These are phyloP conservation scores for Sporisorium exsertum DNA, from an alignment of 1,284 basidiomycete genomes.

Conservation along the genomic window DNA sequence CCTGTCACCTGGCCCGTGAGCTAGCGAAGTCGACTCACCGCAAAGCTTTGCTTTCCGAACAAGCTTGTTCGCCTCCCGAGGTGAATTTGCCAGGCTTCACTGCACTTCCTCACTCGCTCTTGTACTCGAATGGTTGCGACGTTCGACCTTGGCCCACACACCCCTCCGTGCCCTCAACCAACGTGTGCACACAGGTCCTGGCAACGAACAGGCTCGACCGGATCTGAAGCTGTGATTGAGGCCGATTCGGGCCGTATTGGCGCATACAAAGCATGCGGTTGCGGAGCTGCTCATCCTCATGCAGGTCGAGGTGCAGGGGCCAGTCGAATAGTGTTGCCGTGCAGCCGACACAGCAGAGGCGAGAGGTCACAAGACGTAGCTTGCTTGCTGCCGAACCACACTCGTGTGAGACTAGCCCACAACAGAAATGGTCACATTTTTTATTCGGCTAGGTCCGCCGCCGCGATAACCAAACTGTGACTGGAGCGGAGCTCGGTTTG, in stretches of 20 bases:
- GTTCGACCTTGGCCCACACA: not conserved
- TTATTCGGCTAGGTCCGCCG: constrained; percentile 8
- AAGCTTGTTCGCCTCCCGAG: not conserved
- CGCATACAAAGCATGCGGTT: not conserved
- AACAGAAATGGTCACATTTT: not conserved
- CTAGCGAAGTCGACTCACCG: not conserved
- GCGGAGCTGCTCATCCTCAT: not conserved
- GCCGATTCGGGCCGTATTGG: not conserved
- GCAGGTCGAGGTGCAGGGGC: constrained; percentile 32
- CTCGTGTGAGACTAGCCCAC: constrained; percentile 7
- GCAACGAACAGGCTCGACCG: not conserved
- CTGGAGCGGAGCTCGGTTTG: constrained; percentile 6
- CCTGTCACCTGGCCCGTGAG: constrained; percentile 5
- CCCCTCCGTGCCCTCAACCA: not conserved
- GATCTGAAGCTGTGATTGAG: not conserved
- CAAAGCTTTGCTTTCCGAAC: not conserved
- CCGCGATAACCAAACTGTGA: not conserved
- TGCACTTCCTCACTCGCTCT: not conserved
- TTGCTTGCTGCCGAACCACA: not conserved
- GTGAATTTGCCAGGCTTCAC: not conserved
- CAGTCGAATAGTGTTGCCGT: constrained; percentile 11
- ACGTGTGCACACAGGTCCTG: not conserved
- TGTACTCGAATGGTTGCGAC: not conserved
- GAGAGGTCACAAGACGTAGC: constrained; percentile 39
- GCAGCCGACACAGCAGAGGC: constrained; percentile 5